These are phyloP conservation scores for Pelargonium cotyledonis DNA, from an alignment of 441 rosid genomes.

Conservation along the genomic window DNA sequence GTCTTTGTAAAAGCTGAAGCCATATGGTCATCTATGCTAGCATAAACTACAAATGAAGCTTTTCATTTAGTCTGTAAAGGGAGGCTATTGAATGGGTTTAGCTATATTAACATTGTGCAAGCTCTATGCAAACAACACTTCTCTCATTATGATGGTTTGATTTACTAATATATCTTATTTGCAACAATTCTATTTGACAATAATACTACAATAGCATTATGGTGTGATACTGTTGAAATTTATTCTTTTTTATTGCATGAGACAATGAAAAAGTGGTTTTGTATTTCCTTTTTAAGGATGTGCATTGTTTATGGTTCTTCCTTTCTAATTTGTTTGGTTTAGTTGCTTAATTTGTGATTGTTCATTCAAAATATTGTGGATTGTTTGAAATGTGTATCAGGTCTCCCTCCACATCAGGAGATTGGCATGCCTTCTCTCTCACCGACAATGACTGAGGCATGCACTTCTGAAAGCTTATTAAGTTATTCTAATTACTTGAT, in stretches of 20 bases:
- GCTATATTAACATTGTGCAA: neutral
- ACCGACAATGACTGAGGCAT: conserved; percentile 93
- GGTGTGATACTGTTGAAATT: neutral
- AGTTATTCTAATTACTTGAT: conserved; percentile 9
- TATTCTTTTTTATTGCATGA: neutral
- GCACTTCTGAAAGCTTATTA: conserved; percentile 20
- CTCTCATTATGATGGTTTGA: neutral
- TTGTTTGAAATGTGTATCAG: conserved; percentile 37
- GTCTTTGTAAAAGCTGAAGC: neutral
- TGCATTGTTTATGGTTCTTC: neutral
- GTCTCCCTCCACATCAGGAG: conserved; percentile 90
- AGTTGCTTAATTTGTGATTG: neutral
- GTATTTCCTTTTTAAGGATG: neutral
- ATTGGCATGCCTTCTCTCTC: conserved; percentile 99
- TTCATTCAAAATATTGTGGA: conserved; percentile 15
- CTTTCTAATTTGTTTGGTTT: neutral
- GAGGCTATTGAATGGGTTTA: neutral
- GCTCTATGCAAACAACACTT: neutral
- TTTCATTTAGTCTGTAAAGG: neutral
- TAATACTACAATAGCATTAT: neutral
- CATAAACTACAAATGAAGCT: neutral
- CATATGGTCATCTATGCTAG: neutral
- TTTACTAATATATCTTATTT: neutral
- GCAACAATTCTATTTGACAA: neutral
- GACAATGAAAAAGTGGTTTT: neutral